Evolutionary conservation across 192 early-diverging fungal species (phyloP).

Genomic region (Dissophora globulifera): DNA sequence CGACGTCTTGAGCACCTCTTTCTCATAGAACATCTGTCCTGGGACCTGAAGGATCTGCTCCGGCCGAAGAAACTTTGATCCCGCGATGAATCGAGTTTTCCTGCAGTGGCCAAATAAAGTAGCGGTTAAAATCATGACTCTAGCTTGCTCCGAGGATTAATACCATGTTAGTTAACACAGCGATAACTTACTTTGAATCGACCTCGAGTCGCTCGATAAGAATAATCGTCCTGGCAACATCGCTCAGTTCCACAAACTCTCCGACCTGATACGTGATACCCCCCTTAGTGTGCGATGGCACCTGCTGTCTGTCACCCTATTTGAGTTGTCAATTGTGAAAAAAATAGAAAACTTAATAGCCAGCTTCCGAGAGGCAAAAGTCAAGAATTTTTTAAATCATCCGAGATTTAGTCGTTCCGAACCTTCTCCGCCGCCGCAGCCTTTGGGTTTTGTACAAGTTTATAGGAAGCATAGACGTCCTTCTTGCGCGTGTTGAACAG

Average conservation of each 20-base stretch:
- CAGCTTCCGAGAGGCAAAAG: too few relatives aligned
- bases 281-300: slow-evolving; percentile 8
- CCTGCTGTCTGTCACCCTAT: slow-evolving; percentile 26
- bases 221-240: slow-evolving; percentile 26
- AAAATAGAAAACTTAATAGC: too few relatives aligned
- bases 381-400: too few relatives aligned
- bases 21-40: slow-evolving; percentile 48
- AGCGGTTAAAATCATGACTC: too few relatives aligned
- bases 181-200: slow-evolving; percentile 33
- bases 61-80: slow-evolving; percentile 49
- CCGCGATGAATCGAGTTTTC: slow-evolving; percentile 22
- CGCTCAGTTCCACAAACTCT: slow-evolving; percentile 40
- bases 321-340: neutral
- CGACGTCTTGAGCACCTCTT: slow-evolving; percentile 52
- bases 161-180: too few relatives aligned
- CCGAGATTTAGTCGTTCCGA: too few relatives aligned
- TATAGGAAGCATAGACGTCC: slow-evolving; percentile 31
- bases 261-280: slow-evolving; percentile 24
- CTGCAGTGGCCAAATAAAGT: neutral
- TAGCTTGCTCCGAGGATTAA: too few relatives aligned
- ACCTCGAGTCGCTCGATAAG: slow-evolving; percentile 40
- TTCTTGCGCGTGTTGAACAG: slow-evolving; percentile 50
- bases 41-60: slow-evolving; percentile 49
- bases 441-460: slow-evolving; percentile 29
- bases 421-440: slow-evolving; percentile 19